A percentile compares a stretch with the other conserved stretches of the same genome.
These are phyloP conservation scores for Umbelopsis vinacea DNA, from an alignment of 192 early-diverging fungal genomes.

Conservation along the genomic window DNA sequence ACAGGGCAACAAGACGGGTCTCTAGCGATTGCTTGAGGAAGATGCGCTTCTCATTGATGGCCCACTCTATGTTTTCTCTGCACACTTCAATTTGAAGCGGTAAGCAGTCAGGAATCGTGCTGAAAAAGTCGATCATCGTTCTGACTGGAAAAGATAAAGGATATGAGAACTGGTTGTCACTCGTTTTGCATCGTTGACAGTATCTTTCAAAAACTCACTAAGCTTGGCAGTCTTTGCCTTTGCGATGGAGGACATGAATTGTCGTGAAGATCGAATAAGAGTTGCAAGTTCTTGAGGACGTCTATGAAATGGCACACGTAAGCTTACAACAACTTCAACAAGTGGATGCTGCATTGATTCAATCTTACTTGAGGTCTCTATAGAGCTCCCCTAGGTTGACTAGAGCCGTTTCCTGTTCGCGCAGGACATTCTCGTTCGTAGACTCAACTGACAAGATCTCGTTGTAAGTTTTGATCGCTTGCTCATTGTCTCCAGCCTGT, in stretches of 20 bases:
- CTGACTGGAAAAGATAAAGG: constrained; percentile 59
- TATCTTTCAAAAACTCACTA: constrained; percentile 54
- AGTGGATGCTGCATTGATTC: neutral
- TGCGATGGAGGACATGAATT: constrained; percentile 81
- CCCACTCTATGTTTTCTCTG: constrained; percentile 95
- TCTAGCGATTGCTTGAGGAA: constrained; percentile 96
- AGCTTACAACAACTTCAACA: constrained; percentile 24
- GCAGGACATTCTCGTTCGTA: constrained; percentile 52
- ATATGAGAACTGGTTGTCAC: constrained; percentile 1
- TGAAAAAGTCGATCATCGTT: constrained; percentile 85
- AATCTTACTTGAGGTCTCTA: constrained; percentile 62
- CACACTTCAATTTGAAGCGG: constrained; percentile 92
- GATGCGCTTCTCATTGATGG: constrained; percentile 87
- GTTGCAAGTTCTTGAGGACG: constrained; percentile 77
- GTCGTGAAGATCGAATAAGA: constrained; percentile 81
- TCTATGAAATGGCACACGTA: constrained; percentile 50
- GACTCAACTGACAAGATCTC: constrained; percentile 53
- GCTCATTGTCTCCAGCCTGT: constrained; percentile 57
- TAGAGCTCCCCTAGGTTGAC: constrained; percentile 78
- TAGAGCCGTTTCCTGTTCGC: constrained; percentile 69
- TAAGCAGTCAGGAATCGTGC: constrained; percentile 84
- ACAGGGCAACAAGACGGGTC: constrained; percentile 89
- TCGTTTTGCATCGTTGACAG: neutral
- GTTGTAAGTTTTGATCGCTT: constrained; percentile 69
- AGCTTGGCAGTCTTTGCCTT: constrained; percentile 98